Evolutionary conservation across 306 rosid genomes (phyloP), one percentile per base, ranked within the genome.

Genomic region (Trifolium dubium): DNA sequence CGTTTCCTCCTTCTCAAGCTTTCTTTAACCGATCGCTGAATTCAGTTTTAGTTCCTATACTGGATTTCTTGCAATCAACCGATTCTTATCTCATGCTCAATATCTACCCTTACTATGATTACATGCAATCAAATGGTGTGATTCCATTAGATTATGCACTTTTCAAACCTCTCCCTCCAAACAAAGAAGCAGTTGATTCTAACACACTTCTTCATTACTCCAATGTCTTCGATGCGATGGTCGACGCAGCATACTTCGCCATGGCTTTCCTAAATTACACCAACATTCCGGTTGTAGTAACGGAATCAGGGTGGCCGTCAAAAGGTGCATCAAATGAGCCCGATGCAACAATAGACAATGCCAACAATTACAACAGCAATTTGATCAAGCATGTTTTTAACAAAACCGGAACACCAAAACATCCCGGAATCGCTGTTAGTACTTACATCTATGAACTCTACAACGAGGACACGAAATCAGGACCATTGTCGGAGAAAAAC

Each of bases 1-100:
- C 97, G 1, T 91, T 91, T 73, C 97, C 97, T 0, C 97, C 97
- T 68, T 91, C 94, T 15, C 97, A 91, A 79, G 97, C 97, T 37
- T 91, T 91, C 83, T 91, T 91, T 51, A 91, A 91, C 74, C 84
- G 81, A 13, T 83, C 97, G 0, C 77, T 81, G 79, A 75, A 89
- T 81, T 77, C 89, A 0, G 90, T 91, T 76, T 46, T 91, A 72
- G 88, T 91, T 51, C 97, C 97, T 3, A 69, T 91, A 76, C 92
- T 91, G 15, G 89, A 79, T 64, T 91, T 91, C 84, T 71, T 91
- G 83, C 97, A 91, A 67, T 91, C 97, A 54, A 85, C 94, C 0
- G 80, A 67, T 15, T 91, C 97, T 1, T 89, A 68, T 81, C 89
- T 91, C 64, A 86, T 89, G 94, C 87, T 91, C 55, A 91, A 91